Evolutionary conservation across 1,284 basidiomycete genomes (phyloP), one percentile per base, ranked within the genome.

Genomic region (Puccinia polysora): DNA sequence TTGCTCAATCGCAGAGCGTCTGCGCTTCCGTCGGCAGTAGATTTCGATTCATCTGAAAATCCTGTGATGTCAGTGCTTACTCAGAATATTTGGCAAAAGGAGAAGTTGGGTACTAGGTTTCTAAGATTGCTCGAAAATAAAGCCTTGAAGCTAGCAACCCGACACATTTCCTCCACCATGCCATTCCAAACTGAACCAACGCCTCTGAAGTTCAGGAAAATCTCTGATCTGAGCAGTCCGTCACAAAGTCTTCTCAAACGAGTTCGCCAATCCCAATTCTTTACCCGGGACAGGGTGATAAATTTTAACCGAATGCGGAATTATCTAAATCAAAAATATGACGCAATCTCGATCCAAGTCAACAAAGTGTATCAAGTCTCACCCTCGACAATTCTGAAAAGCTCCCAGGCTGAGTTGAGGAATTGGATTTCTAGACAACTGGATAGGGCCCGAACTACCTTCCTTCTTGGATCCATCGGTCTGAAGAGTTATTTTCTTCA

Each of bases 61-160:
- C 52, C 64, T 10, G 38, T 67, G 25, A 25, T 20, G 28, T 43
- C 64, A 8, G 50, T 67, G 15, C 52, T 67, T 25, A 67, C 64
- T 45, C 49, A 40, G 14, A 14, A 53, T 14, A 30, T 67, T 0
- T 67, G 64, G 64, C 49, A 43, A 30, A 53, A 53, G 40, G 64
- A 67, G 14, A 52, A 49, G 28, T 52, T 43, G 18, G 64, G 64
- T 1, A 67, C 64, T 23, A 32, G 52, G 50, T 40, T 67, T 2
- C 36, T 67, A 36, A 53, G 64, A 67, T 67, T 49, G 64, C n/a
- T 34, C 55, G 64, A 67, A 55, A 55, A 67, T 40, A 45, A 20
- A 47, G 60, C 60, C 6, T 63, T 63, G 30, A 45, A 63, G n/a
- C 60, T 63, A 14, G 30, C n/a, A 45, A 45, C n/a, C 10, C 40